Base-by-base conservation (phyloP, 768 basidiomycete species). In the Tulasnella calospora region DNA sequence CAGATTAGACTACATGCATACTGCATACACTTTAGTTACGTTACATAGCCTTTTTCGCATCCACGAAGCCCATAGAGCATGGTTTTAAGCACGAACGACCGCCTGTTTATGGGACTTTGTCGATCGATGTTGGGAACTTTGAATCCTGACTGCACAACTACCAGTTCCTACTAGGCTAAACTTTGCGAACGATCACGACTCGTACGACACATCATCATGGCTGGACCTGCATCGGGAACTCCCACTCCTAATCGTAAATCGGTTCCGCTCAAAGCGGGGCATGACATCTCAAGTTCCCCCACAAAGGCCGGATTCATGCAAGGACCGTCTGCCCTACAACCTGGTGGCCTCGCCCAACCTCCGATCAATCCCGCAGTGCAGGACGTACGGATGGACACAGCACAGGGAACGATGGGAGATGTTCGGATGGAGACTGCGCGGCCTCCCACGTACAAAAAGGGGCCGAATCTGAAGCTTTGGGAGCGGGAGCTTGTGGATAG, bases 401-500 rank as follows among this genome's bases (percentile, higher is more conserved):
- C 92, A 38, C 93, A 90, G 83, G 90, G 88, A 21, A 83, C 86
- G 77, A 83, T 86, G 71, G 85, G 86, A 67, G 89, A 89, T 81
- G 85, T 92, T 76, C 88, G 86, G 78, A 92, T 92, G 91, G 84
- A 86, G 40, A 92, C 91, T 0, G 90, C 91, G 33, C 91, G 89
- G 83, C 72, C 21, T 3, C 35, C 81, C 67, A 44, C 67, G 47
- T 27, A 80, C 81, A 6, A 79, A 83, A 80, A 82, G 82, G 80
- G 82, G 55, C 80, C 80, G 2, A 46, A 78, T 33, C 79, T 91
- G 73, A 87, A 94, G 83, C 84, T 91, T 27, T 95, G 95, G 95
- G 96, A 99, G 85, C 89, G 88, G 80, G 92, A 95, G 81, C 86
- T 98, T 46, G 83, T 98, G 69, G 92, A 94, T 51, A 95, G 90